A percentile compares a stretch with the other conserved stretches of the same genome.
These are phyloP conservation scores for Phaeotremella fagi DNA, from an alignment of 768 basidiomycete genomes.

Conservation along the genomic window DNA sequence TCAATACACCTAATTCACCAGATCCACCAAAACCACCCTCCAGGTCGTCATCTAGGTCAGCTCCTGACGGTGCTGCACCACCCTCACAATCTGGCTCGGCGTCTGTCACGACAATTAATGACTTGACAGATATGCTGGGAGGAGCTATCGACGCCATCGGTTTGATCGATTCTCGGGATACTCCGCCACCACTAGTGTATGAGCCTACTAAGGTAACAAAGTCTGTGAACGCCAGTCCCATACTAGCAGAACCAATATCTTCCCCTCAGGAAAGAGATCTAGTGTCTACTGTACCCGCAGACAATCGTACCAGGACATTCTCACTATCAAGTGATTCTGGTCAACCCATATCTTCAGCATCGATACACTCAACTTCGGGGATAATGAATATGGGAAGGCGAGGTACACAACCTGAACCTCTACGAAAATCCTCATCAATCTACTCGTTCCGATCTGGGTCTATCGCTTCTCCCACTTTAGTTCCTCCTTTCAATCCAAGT, in stretches of 20 bases:
- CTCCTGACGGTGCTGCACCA: slow-evolving; percentile 3
- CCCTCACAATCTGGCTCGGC: slow-evolving; percentile 1
- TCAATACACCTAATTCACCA: slow-evolving; percentile 14
- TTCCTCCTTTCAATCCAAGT: slow-evolving; percentile 2
- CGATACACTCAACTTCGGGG: too few relatives aligned
- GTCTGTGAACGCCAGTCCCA: slow-evolving; percentile 1
- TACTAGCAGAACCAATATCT: slow-evolving; percentile 3
- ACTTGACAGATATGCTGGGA: slow-evolving; percentile 41
- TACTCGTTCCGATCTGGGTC: slow-evolving; percentile 9
- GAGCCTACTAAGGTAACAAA: slow-evolving; percentile 20
- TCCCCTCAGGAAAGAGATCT: too few relatives aligned
- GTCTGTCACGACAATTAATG: slow-evolving; percentile 22
- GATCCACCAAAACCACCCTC: not conserved
- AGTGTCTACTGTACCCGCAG: slow-evolving; percentile 16
- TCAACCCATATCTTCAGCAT: not conserved
- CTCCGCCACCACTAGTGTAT: slow-evolving; percentile 31
- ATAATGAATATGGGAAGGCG: not conserved
- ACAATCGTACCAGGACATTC: slow-evolving; percentile 5
- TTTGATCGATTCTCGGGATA: slow-evolving; percentile 35
- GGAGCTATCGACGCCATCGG: slow-evolving; percentile 43
- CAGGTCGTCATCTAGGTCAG: slow-evolving; percentile 10
- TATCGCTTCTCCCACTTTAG: slow-evolving; percentile 5
- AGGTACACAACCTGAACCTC: slow-evolving; percentile 8
- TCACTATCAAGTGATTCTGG: slow-evolving; percentile 7
- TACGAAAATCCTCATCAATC: slow-evolving; percentile 10